Evolutionary conservation across 305 asterid genomes (phyloP), one percentile per base, ranked within the genome.

Genomic region (Fraxinus velutina): DNA sequence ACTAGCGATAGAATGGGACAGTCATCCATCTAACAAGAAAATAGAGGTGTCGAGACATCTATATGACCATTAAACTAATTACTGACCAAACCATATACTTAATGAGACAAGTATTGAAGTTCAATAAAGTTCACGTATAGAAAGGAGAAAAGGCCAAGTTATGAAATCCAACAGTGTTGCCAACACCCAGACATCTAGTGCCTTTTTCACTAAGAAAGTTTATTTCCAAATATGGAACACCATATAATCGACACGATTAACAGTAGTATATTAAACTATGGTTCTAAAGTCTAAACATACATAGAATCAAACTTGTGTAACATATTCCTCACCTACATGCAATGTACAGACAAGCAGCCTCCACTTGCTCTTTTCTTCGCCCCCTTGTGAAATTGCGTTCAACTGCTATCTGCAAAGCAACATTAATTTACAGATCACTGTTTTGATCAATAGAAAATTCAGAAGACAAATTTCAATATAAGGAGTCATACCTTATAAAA

Each of bases 291-390:
- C 30, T 70, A 78, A 34, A 78, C 73, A 72, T 32, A 33, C 0
- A 73, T 32, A 32, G 75, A 42, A 42, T 19, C 55, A 62, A 19
- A 76, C 27, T 42, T 55, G 62, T 81, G 73, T 5, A 34, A 76
- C 27, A 52, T 34, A 80, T 73, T 77, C 68, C 91, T 83, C 83
- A 92, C 98, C 97, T 86, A 76, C 94, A 91, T 32, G 79, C 44
- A 84, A 92, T 90, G 86, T 93, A 93, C 75, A 93, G 90, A 87
- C 95, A 91, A 83, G 97, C 88, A 80, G 97, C 97, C 82, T 86
- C 88, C 73, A 93, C 98, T 85, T 85, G 97, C 71, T 89, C 94
- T 87, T 85, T 92, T 89, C 92, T 91, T 76, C 98, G 94, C 22
- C 98, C 98, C 89, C 88, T 90, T 34, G 98, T 94, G 89, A 91